Evolutionary conservation across 768 basidiomycete genomes (phyloP).

Genomic region (Auricularia cornea): DNA sequence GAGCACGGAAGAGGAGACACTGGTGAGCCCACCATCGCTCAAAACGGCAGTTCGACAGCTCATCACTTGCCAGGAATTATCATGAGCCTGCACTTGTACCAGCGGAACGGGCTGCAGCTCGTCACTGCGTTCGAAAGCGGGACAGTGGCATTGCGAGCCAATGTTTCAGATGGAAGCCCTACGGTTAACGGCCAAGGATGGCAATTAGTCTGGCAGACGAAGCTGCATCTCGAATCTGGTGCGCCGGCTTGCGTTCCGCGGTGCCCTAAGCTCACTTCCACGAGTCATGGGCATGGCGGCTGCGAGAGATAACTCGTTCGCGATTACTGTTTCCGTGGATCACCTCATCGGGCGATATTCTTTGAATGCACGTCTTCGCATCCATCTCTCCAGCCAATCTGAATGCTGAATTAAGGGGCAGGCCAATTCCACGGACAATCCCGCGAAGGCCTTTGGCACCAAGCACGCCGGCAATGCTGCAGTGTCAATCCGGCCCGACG

Average conservation of each 20-base stretch:
- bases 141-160: constrained; percentile 56
- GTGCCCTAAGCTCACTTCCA: background rate
- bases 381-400: background rate
- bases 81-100: constrained; percentile 76
- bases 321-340: constrained; percentile 80
- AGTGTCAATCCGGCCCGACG: constrained; percentile 68
- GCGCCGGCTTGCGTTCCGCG: constrained; percentile 2
- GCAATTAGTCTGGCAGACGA: constrained; percentile 59
- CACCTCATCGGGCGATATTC: constrained; percentile 64
- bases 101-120: constrained; percentile 42
- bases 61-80: constrained; percentile 55
- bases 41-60: background rate
- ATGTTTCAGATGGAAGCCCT: constrained; percentile 32
- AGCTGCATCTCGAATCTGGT: constrained; percentile 70
- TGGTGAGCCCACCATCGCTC: background rate
- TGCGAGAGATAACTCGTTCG: constrained; percentile 46
- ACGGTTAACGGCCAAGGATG: constrained; percentile 66
- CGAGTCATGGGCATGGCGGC: constrained; percentile 84
- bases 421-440: constrained; percentile 10
- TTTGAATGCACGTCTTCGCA: constrained; percentile 31
- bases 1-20: background rate
- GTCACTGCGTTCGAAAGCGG: constrained; percentile 83
- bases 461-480: constrained; percentile 75
- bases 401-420: constrained; percentile 2
- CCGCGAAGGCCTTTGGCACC: constrained; percentile 39